These are phyloP conservation scores for Skeletonema costatum DNA, from an alignment of 108 stramenopile genomes.

Conservation along the genomic window DNA sequence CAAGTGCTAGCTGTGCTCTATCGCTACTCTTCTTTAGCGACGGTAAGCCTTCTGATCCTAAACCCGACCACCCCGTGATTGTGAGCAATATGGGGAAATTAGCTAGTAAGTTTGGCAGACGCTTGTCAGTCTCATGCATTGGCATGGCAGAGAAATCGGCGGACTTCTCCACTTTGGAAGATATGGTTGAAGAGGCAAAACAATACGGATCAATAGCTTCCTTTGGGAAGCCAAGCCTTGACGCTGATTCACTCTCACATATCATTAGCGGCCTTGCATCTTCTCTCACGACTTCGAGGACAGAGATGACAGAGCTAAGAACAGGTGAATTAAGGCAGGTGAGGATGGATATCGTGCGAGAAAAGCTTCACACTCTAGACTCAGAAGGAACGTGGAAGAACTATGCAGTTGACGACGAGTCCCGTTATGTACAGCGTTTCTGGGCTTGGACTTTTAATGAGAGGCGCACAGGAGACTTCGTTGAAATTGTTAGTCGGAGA, in stretches of 20 bases:
- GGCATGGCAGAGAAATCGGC: slow-evolving; percentile 48
- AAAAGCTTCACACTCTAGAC: slow-evolving; percentile 42
- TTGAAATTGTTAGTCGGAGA: slow-evolving; percentile 29
- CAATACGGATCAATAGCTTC: slow-evolving; percentile 38
- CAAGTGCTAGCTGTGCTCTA: slow-evolving; percentile 48
- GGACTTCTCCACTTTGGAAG: slow-evolving; percentile 50
- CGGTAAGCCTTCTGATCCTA: slow-evolving; percentile 54
- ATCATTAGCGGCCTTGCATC: slow-evolving; percentile 41
- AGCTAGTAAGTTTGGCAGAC: slow-evolving; percentile 51
- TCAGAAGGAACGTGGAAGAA: slow-evolving; percentile 26
- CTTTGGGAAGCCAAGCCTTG: slow-evolving; percentile 48
- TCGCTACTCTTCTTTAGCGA: slow-evolving; percentile 61
- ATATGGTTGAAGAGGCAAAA: slow-evolving; percentile 50
- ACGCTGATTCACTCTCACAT: slow-evolving; percentile 33
- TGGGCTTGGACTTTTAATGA: slow-evolving; percentile 12
- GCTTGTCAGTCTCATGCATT: slow-evolving; percentile 51
- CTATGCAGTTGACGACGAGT: not conserved
- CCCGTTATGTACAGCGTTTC: slow-evolving; percentile 2
- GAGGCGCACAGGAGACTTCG: slow-evolving; percentile 26
- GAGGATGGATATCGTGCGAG: slow-evolving; percentile 41
- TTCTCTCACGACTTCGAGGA: slow-evolving; percentile 47
- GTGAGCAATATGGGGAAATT: slow-evolving; percentile 23
- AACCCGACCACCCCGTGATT: slow-evolving; percentile 8
- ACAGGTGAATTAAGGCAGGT: slow-evolving; percentile 42
- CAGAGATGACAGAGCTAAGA: slow-evolving; percentile 48